Evolutionary conservation across 371 early-diverging fungal species (phyloP), one percentile per base, ranked within the genome.

Genomic region (Syncephalis plumigaleata): DNA sequence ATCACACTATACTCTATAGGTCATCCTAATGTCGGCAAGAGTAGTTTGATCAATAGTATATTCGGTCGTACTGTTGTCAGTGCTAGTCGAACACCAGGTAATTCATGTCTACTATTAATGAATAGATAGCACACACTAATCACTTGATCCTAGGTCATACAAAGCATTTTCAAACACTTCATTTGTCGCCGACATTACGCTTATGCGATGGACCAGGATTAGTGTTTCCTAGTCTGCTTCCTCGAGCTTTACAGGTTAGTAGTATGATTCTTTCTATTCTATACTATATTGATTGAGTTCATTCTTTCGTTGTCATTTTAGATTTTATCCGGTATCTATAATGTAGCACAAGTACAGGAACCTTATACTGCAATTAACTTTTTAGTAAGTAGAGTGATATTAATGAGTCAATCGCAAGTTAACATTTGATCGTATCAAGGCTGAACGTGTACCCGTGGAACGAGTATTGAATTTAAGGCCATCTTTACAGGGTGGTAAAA

Each of bases 11-110:
- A n/a, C n/a, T n/a, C n/a, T n/a, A 31, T 50, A 65, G 97, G 97
- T 0, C 98, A 99, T 64, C 99, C 99, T 2, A 97, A 97, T 64
- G 98, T 98, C 9, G 99, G 99, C 36, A 99, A 99, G 64, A 92
- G 93, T 53, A 91, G 91, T 3, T 77, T 98, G 17, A 89, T 99
- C 59, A 99, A 99, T 66, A 84, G 90, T 23, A 80, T 99, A 17
- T 77, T 93, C 61, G 81, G 84, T 18, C 66, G 75, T 24, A 91
- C 90, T 16, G 86, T 84, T 36, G 98, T 98, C 18, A 86, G 90
- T 53, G 87, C 95, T 9, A 87, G 91, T 55, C 73, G 81, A 20
- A 98, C 98, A 1, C 99, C 99, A 25, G 98, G 65, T 60, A 51
- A n/a, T 22, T 16, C 15, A n/a, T n/a, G n/a, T 0, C 23, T 5